phyloP scores from a whole-genome alignment of 768 basidiomycete genomes.

The Tubosaeta brunneosetosa region DNA sequence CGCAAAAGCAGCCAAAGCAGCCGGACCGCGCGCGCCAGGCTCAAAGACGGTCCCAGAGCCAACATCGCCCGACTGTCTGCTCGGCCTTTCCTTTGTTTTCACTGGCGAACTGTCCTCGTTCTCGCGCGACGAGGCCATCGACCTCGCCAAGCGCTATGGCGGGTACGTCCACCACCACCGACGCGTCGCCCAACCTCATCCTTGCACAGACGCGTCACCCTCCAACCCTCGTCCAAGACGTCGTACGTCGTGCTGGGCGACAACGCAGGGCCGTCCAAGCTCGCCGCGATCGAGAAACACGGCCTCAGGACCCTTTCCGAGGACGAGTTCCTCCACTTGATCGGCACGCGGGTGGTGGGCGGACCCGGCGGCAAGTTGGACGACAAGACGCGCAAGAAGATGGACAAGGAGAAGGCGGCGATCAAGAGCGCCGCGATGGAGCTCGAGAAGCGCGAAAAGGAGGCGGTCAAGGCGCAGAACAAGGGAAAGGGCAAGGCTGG shows the following conservation, averaged over 20 bases:
- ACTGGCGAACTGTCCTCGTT: constrained; percentile 89
- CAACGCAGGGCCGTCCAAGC: constrained; percentile 83
- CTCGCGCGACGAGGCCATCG: constrained; percentile 80
- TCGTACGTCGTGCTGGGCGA: constrained; percentile 85
- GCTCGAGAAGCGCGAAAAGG: constrained; percentile 70
- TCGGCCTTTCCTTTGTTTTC: constrained; percentile 89
- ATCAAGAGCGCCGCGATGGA: constrained; percentile 70
- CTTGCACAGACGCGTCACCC: constrained; percentile 68
- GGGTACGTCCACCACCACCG: constrained; percentile 52
- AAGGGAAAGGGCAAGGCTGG: constrained; percentile 12
- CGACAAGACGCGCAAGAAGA: constrained; percentile 76
- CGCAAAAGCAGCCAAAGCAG: constrained; percentile 55
- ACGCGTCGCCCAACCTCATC: not conserved
- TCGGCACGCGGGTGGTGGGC: constrained; percentile 60
- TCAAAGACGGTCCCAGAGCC: constrained; percentile 59
- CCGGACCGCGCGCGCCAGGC: constrained; percentile 54
- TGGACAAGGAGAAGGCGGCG: constrained; percentile 74
- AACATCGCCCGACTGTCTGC: constrained; percentile 78
- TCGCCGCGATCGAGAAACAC: constrained; percentile 83
- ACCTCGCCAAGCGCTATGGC: constrained; percentile 89
- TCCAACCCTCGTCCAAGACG: constrained; percentile 86
- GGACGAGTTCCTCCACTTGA: constrained; percentile 82
- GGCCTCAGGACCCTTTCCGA: constrained; percentile 72
- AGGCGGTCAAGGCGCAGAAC: constrained; percentile 26
- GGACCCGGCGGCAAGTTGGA: constrained; percentile 45